A percentile compares a stretch with the other conserved stretches of the same genome.
Evolutionary conservation across 345 rosid genomes (phyloP).

Genomic region (Crucihimalaya himalaica): DNA sequence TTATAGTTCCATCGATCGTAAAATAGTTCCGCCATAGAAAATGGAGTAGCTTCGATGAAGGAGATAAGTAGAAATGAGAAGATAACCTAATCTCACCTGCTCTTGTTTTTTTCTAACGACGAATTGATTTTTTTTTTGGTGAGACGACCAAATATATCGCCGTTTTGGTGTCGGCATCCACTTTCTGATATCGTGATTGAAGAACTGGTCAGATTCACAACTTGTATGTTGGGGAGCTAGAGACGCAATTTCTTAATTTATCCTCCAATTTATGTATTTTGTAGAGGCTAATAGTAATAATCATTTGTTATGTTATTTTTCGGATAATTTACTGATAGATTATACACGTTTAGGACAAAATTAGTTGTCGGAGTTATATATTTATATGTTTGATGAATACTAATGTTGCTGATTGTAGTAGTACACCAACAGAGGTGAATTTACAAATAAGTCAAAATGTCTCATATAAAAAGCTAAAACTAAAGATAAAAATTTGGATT

Average conservation of each 20-base stretch:
- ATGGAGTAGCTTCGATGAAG: constrained; percentile 38
- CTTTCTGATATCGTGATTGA: background rate
- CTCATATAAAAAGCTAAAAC: too few species aligned
- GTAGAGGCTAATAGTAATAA: too few species aligned
- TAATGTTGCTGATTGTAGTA: too few species aligned
- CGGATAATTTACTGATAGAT: too few species aligned
- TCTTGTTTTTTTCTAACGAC: background rate
- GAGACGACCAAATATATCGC: constrained; percentile 9
- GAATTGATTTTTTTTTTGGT: background rate
- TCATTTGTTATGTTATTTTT: too few species aligned
- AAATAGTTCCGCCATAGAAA: constrained; percentile 26
- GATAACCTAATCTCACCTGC: constrained; percentile 48
- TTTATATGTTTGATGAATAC: too few species aligned
- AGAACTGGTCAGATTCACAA: too few species aligned
- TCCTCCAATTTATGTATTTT: too few species aligned
- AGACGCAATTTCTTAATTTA: too few species aligned
- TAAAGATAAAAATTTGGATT: background rate
- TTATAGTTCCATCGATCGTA: background rate
- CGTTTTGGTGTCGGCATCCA: constrained; percentile 19
- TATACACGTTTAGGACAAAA: background rate
- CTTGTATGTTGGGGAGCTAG: background rate
- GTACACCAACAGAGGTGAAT: too few species aligned
- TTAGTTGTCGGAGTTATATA: background rate
- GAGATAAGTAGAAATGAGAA: constrained; percentile 22
- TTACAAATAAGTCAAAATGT: too few species aligned